Conservation (phyloP, 148 eudicot species). For the Camellia japonica region DNA sequence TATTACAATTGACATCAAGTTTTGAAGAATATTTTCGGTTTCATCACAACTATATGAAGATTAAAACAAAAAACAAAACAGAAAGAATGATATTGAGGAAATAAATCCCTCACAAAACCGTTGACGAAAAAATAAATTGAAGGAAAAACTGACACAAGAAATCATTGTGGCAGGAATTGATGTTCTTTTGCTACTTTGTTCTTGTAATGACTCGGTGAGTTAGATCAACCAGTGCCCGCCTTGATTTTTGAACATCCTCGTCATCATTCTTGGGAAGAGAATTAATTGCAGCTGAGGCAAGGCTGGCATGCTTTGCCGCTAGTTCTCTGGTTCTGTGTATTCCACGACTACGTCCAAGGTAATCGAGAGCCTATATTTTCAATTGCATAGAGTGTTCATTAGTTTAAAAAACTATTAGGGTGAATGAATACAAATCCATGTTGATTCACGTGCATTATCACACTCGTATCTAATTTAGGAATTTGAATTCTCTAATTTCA, state of each 20-base stretch:
- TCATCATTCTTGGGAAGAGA: conserved; percentile 56
- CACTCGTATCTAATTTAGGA: too few relatives aligned
- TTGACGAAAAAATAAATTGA: not conserved
- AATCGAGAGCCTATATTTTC: conserved; percentile 67
- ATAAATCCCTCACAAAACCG: not conserved
- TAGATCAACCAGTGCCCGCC: conserved; percentile 83
- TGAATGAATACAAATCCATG: not conserved
- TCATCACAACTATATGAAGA: not conserved
- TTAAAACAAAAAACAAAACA: not conserved
- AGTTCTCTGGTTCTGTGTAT: conserved; percentile 75
- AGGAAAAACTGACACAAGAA: not conserved
- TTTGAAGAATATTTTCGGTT: not conserved
- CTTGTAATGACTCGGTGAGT: conserved; percentile 81
- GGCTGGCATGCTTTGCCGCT: too few relatives aligned
- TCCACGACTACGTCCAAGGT: too few relatives aligned
- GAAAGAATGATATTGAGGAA: not conserved
- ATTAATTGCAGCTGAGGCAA: too few relatives aligned
- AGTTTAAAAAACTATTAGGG: not conserved
- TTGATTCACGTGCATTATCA: too few relatives aligned
- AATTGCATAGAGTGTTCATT: not conserved
- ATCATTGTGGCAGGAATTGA: not conserved
- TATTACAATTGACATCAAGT: not conserved
- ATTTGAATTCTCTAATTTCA: too few relatives aligned
- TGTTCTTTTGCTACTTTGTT: conserved; percentile 46
- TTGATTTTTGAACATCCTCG: conserved; percentile 69